phyloP scores from a whole-genome alignment of 78 protist species.

The Chrysochromulina tobinii region DNA sequence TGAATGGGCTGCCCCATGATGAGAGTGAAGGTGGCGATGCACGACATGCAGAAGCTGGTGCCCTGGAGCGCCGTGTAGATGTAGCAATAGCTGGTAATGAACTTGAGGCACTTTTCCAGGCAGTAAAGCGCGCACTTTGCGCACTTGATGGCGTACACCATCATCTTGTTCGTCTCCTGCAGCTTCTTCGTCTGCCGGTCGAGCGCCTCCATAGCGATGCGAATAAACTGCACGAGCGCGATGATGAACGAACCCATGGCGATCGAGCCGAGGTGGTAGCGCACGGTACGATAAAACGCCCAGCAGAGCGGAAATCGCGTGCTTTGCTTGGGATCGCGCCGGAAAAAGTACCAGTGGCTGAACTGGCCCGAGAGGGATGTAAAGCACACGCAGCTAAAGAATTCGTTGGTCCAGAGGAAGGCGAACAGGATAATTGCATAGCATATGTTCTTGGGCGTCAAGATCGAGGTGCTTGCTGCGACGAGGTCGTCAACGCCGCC shows the following conservation, averaged over 20 bases:
- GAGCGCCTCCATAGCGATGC: conserved; percentile 54
- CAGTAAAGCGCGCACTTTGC: background rate
- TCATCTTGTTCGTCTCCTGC: background rate
- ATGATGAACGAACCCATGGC: conserved; percentile 78
- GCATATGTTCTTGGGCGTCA: too few relatives aligned
- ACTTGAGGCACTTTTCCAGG: background rate
- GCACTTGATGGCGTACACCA: background rate
- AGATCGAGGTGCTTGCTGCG: too few relatives aligned
- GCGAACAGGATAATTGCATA: too few relatives aligned
- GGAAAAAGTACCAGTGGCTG: too few relatives aligned
- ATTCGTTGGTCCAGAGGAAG: too few relatives aligned
- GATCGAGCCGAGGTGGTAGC: conserved; percentile 81
- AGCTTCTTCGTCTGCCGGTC: conserved; percentile 50
- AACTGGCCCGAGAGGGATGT: too few relatives aligned
- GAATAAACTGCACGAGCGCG: conserved; percentile 77
- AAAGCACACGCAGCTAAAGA: too few relatives aligned
- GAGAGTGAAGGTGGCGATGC: background rate
- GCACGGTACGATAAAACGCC: background rate
- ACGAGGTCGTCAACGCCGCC: too few relatives aligned
- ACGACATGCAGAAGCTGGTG: too few relatives aligned
- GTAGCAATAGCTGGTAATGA: background rate
- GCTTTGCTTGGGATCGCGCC: too few relatives aligned
- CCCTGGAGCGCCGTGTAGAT: background rate
- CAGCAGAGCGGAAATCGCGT: background rate
- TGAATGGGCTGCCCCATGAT: background rate